Percentiles rank a stretch among this genome's conserved stretches.
These are phyloP conservation scores for Mycena crocata DNA, from an alignment of 768 basidiomycete species.

Conservation along the genomic window DNA sequence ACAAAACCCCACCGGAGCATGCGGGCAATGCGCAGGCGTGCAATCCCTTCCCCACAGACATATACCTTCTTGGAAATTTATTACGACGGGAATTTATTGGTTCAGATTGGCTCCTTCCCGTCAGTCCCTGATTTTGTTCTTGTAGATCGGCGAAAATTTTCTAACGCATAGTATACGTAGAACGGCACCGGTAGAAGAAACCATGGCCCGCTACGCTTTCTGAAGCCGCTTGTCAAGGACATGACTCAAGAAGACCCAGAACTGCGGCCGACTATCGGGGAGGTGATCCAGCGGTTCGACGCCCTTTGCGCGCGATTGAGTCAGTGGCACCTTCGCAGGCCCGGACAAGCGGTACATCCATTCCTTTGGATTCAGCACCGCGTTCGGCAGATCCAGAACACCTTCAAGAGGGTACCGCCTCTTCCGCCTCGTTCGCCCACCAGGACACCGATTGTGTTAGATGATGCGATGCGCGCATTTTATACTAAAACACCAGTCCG, in stretches of 20 bases:
- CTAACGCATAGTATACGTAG: too few relatives aligned
- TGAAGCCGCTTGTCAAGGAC: not conserved
- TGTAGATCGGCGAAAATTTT: too few relatives aligned
- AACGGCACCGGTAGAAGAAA: not conserved
- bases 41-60: constrained; percentile 18
- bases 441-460: not conserved
- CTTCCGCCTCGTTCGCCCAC: not conserved
- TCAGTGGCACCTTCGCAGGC: not conserved
- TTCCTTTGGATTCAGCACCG: not conserved
- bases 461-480: not conserved
- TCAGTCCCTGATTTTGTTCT: not conserved
- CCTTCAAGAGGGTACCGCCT: not conserved
- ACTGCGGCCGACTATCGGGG: constrained; percentile 7
- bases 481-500: not conserved
- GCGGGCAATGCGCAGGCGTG: not conserved
- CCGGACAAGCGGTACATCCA: not conserved
- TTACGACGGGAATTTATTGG: not conserved
- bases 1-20: constrained; percentile 4
- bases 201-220: not conserved
- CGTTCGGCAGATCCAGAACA: not conserved
- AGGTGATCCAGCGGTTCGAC: constrained; percentile 3
- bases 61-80: too few relatives aligned
- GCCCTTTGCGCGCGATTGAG: not conserved
- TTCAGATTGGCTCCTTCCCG: not conserved
- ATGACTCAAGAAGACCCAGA: constrained; percentile 9